These are phyloP conservation scores for Hypholoma fasciculare DNA, from an alignment of 768 basidiomycete genomes.

Conservation along the genomic window DNA sequence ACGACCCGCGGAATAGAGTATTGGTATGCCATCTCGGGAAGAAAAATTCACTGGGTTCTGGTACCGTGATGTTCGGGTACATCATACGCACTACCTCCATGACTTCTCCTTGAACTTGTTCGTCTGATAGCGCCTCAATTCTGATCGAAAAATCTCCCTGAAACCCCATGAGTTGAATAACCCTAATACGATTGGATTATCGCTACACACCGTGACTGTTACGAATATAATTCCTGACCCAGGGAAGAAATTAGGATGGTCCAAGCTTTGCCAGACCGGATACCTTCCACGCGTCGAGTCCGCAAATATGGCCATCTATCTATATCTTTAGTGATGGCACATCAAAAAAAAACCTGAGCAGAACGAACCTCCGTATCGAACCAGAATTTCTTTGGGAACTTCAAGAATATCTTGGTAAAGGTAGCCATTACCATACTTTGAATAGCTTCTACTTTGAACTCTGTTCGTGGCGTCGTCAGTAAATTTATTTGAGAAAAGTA, in stretches of 20 bases:
- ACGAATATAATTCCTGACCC: constrained; percentile 59
- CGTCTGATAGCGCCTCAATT: constrained; percentile 51
- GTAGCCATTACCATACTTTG: constrained; percentile 63
- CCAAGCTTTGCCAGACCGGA: constrained; percentile 68
- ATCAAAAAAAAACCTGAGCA: too few species aligned
- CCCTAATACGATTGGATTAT: not conserved
- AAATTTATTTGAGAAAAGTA: not conserved
- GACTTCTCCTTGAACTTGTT: constrained; percentile 50
- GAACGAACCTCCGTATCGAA: constrained; percentile 38
- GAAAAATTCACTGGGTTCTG: constrained; percentile 55
- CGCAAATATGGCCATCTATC: constrained; percentile 57
- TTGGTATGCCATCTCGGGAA: constrained; percentile 56
- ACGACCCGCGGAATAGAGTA: constrained; percentile 58
- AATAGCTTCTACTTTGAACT: constrained; percentile 65
- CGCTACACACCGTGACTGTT: constrained; percentile 41
- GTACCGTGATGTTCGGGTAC: constrained; percentile 56
- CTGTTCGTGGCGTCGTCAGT: constrained; percentile 4
- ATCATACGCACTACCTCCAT: constrained; percentile 57
- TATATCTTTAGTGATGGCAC: not conserved
- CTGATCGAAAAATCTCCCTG: constrained; percentile 65
- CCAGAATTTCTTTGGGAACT: constrained; percentile 63
- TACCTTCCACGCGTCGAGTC: constrained; percentile 59
- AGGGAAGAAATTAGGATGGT: constrained; percentile 56
- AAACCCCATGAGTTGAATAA: not conserved
- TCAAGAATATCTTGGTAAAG: constrained; percentile 70